A percentile compares a stretch with the other conserved stretches of the same genome.
These are phyloP conservation scores for Metarhizium anisopliae DNA, from an alignment of 2,329 filamentous ascomycete genomes.

Conservation along the genomic window DNA sequence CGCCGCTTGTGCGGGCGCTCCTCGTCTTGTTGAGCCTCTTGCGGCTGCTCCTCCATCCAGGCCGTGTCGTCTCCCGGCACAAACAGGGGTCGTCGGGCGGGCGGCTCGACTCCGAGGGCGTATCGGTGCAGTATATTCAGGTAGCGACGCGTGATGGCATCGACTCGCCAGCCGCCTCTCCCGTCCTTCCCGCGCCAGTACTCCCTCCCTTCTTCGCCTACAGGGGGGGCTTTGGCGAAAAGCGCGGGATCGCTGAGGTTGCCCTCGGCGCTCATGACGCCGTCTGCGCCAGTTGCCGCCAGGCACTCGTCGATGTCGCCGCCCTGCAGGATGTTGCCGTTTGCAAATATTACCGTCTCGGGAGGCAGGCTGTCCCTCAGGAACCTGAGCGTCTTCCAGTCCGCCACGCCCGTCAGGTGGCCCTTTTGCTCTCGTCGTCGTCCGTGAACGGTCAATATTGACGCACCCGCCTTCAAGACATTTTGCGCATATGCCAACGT, in stretches of 20 bases:
- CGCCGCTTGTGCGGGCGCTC: slow-evolving; percentile 45
- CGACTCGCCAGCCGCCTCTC: slow-evolving; percentile 77
- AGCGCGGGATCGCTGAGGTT: slow-evolving; percentile 88
- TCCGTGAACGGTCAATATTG: slow-evolving; percentile 88
- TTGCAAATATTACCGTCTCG: slow-evolving; percentile 92
- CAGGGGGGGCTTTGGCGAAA: slow-evolving; percentile 60
- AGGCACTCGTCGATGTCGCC: slow-evolving; percentile 72
- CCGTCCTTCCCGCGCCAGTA: slow-evolving; percentile 80
- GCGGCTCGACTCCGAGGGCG: slow-evolving; percentile 57
- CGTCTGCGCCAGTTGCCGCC: slow-evolving; percentile 78
- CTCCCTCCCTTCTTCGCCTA: slow-evolving; percentile 60
- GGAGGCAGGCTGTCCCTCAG: slow-evolving; percentile 72
- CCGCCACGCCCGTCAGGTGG: slow-evolving; percentile 84
- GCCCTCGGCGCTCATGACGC: slow-evolving; percentile 91
- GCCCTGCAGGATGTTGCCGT: slow-evolving; percentile 82
- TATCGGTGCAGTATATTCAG: slow-evolving; percentile 82
- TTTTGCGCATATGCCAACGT: slow-evolving; percentile 85
- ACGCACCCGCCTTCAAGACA: slow-evolving; percentile 79
- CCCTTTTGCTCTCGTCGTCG: slow-evolving; percentile 87
- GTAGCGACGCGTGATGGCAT: slow-evolving; percentile 80
- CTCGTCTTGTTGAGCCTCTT: slow-evolving; percentile 24
- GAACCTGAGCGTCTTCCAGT: slow-evolving; percentile 80
- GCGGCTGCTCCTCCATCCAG: slow-evolving; percentile 31
- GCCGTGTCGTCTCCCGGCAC: slow-evolving; percentile 47
- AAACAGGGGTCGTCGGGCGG: slow-evolving; percentile 63